These are phyloP conservation scores for Copromyces sp. DNA, from an alignment of 495 filamentous ascomycete species.

Conservation along the genomic window DNA sequence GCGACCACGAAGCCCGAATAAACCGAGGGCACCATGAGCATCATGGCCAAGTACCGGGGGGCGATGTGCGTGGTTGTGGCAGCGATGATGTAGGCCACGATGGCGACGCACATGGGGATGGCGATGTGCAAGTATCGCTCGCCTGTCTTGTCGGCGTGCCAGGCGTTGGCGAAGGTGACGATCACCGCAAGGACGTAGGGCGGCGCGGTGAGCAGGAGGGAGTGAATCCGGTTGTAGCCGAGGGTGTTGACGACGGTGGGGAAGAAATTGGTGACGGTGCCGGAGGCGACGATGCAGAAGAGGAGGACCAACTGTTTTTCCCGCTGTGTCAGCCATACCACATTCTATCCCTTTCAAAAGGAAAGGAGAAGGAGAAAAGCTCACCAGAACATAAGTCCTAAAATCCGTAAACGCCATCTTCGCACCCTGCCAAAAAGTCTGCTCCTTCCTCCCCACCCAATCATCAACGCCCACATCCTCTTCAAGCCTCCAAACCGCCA, in stretches of 20 bases:
- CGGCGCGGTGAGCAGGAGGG: slow-evolving; percentile 68
- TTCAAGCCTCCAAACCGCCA: slow-evolving; percentile 61
- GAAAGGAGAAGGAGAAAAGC: no score
- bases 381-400: slow-evolving; percentile 62
- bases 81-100: slow-evolving; percentile 67
- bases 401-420: slow-evolving; percentile 61
- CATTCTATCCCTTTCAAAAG: no score
- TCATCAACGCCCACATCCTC: slow-evolving; percentile 76
- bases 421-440: slow-evolving; percentile 54
- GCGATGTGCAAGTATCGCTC: slow-evolving; percentile 73
- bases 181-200: slow-evolving; percentile 65
- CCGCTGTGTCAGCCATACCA: no score
- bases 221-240: slow-evolving; percentile 48
- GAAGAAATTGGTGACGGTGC: slow-evolving; percentile 82
- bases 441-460: slow-evolving; percentile 52
- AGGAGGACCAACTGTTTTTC: slow-evolving; percentile 49
- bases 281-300: slow-evolving; percentile 60
- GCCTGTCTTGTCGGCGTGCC: slow-evolving; percentile 68
- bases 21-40: slow-evolving; percentile 64
- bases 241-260: slow-evolving; percentile 73
- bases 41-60: slow-evolving; percentile 71
- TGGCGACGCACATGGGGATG: slow-evolving; percentile 54
- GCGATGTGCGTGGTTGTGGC: slow-evolving; percentile 53
- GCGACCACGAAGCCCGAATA: slow-evolving; percentile 64
- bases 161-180: slow-evolving; percentile 60